Base-by-base conservation (phyloP, 2,329 filamentous ascomycete species). In the Penicillium sp. region DNA sequence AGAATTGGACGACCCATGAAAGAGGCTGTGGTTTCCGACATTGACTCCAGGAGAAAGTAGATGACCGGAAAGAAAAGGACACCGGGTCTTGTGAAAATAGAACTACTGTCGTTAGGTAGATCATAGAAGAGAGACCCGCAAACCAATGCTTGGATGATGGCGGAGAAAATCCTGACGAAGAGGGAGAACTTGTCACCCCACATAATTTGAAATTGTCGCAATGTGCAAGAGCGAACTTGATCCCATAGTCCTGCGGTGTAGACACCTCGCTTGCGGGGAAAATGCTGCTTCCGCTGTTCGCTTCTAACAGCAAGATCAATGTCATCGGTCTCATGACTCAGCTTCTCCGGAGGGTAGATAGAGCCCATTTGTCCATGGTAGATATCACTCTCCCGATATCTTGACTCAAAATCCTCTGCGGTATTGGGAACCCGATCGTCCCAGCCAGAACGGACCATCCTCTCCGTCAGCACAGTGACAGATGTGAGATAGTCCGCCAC, bases 401-500 rank as follows among this genome's bases (percentile, higher is more conserved):
- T 66, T 0, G 62, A 57, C 2, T 74, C 70, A 2, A 85, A 74
- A 5, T 67, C 64, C 7, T 65, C 61, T 0, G 73, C 64, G 2
- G 63, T 66, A 26, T 51, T 64, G 1, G 65, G 65, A 1, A 67
- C 62, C 5, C 59, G 63, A 1, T 47, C 50, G 43, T 66, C 65
- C 58, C 61, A 60, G 1, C 62, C 65, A 1, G 60, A 50, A 25
- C 53, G 56, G 38, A 75, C 65, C n/a, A 67, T 62, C 7, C 75
- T 64, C 50, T 76, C 75, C 0, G 72, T 75, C 2, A 72, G 61
- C 4, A 83, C 81, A 1, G 80, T 83, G 8, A 83, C 77, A 45
- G 81, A 81, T 1, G 83, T 86, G 9, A 86, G 62, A 62, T 74
- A 87, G 56, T 87, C 84, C 4, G 77, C 81, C 1, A 83, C 72